Evolutionary conservation across 2,329 filamentous ascomycete species (phyloP), one percentile per base, ranked within the genome.

Genomic region (Juglanconis juglandina): DNA sequence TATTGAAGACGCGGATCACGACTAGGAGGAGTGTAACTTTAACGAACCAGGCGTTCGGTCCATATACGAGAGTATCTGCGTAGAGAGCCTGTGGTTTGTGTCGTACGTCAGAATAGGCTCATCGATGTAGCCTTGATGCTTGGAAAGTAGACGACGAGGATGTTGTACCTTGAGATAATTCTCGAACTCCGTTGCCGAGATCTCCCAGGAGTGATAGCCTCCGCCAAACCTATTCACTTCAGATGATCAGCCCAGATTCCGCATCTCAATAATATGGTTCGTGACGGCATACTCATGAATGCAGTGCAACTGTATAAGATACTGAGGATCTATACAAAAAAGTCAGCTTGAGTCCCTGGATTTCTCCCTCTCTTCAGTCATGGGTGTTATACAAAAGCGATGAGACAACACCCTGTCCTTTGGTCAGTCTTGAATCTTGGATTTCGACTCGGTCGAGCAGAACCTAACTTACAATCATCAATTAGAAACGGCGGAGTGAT

Each of bases 31-130:
- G 50, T n/a, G 57, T 54, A 9, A 53, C 44, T 17, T 59, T 54
- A 13, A 59, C 50, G 17, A 59, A 59, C 57, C 57, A 59, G 11
- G 57, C 51, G 30, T 53, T 59, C 17, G 57, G 57, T 3, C 57
- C 57, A 24, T 59, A 59, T 14, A 59, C 50, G 17, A 59, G 35
- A 32, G 57, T 59, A 17, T 59, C 51, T 17, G 50, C 57, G 30
- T 59, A 59, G 30, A 59, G 57, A 24, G 51, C 57, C 57, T 59
- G 46, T 1, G 24, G 24, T 24, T 24, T n/a, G 13, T 10, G 3
- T 33, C 7, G 3, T 33, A 39, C 11, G 13, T n/a, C 1, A 53
- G 17, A 30, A 34, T 9, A 34, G 5, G 11, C 7, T 48, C 24
- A 47, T 1, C 44, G 9, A 47, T 47, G 57, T 34, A 14, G 13